Base-by-base conservation (phyloP, 2,329 filamentous ascomycete species). In the Beauveria brongniartii region DNA sequence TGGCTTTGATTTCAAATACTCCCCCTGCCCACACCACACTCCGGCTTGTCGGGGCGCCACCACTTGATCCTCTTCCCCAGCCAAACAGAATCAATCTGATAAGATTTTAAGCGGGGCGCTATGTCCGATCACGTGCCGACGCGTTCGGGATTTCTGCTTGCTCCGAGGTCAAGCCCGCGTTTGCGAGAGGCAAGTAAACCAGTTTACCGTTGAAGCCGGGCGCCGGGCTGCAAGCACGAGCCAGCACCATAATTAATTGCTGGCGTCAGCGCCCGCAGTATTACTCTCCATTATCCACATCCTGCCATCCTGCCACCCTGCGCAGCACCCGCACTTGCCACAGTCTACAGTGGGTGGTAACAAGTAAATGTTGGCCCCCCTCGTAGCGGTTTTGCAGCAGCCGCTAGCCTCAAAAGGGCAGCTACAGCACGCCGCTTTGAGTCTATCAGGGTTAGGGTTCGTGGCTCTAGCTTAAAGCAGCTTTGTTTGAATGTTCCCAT, bases 11-110 rank as follows among this genome's bases (percentile, higher is more conserved):
- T 61, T 61, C 16, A 56, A 61, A 61, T 56, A 53, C 57, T 48
- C 37, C 37, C 7, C 47, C 48, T 26, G 37, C 6, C 43, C n/a
- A n/a, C n/a, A 9, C 47, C 2, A 43, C 47, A 37, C 47, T 28
- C 24, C 48, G 48, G 57, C 46, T 46, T 16, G 48, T 59, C 57
- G 57, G 57, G 2, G 40, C 40, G 26, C 24, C 34, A 43, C 22
- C 22, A 20, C 48, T 41, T 37, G 24, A 28, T 59, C 40, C 40
- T 47, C 41, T 59, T 52, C 57, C 59, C 48, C 60, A 54, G 40
- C 60, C 60, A 61, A 61, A 53, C 53, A 61, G 41, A 61, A 58
- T 58, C 60, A 61, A 61, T 61, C 60, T 57, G 60, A 61, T 61
- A 57, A 61, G 60, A 58, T 61, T 61, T 61, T 52, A 28, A 57